These are phyloP conservation scores for Epithemia pelagica DNA, from an alignment of 108 stramenopile genomes.

Conservation along the genomic window DNA sequence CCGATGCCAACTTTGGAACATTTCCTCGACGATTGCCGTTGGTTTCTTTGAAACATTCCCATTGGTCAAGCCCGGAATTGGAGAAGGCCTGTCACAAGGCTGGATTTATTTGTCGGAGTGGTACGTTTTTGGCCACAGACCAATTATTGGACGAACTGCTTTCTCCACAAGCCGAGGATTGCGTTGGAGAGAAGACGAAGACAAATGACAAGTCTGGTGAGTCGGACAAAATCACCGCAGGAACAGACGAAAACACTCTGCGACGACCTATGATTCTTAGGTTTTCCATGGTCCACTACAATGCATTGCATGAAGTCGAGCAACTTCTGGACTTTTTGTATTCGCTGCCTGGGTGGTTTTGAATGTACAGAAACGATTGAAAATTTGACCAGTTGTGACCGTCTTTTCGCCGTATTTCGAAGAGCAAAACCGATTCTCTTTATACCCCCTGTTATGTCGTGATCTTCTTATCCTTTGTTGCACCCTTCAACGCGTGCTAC, in stretches of 20 bases:
- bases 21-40: conserved; percentile 40
- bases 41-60: conserved; percentile 49
- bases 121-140: conserved; percentile 59
- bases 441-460: too few relatives aligned
- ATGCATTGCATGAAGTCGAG: conserved; percentile 52
- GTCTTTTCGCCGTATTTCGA: too few relatives aligned
- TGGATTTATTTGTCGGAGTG: conserved; percentile 49
- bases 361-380: too few relatives aligned
- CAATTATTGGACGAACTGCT: conserved; percentile 21
- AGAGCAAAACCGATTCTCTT: too few relatives aligned
- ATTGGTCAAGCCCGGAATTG: conserved; percentile 34
- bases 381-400: too few relatives aligned
- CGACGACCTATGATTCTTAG: conserved; percentile 44
- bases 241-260: too few relatives aligned
- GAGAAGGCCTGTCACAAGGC: conserved; percentile 34
- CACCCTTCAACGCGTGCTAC: too few relatives aligned
- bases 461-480: too few relatives aligned
- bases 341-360: conserved; percentile 54
- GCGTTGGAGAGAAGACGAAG: too few relatives aligned
- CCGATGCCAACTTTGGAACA: not conserved
- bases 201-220: too few relatives aligned
- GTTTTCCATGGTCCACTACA: conserved; percentile 77
- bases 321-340: conserved; percentile 35
- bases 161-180: not conserved
- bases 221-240: too few relatives aligned